phyloP scores from a whole-genome alignment of 2,329 filamentous ascomycete genomes.

The Dactylellina sp. region DNA sequence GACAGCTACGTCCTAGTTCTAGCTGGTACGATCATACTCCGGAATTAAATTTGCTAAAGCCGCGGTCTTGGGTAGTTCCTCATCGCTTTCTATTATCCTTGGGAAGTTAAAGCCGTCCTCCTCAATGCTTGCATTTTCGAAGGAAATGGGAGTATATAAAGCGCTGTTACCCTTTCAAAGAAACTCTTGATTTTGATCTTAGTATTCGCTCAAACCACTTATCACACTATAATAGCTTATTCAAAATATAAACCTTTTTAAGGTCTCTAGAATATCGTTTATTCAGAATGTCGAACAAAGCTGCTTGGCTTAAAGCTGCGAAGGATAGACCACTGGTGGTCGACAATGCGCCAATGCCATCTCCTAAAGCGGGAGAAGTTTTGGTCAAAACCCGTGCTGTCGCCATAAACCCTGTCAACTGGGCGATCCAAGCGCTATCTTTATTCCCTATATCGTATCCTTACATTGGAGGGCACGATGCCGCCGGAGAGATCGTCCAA shows the following conservation, averaged over 20 bases:
- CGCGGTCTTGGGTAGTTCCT: too few species aligned
- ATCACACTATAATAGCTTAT: too few species aligned
- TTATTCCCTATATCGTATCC: slow-evolving; percentile 62
- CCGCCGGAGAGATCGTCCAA: slow-evolving; percentile 69
- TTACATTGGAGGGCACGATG: slow-evolving; percentile 68
- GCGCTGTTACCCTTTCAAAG: too few species aligned
- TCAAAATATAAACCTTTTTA: not conserved
- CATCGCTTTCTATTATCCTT: too few species aligned
- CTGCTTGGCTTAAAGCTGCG: slow-evolving; percentile 59
- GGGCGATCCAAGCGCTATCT: slow-evolving; percentile 61
- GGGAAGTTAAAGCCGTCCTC: too few species aligned
- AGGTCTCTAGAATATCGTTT: not conserved
- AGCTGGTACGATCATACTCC: too few species aligned
- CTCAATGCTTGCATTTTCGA: too few species aligned
- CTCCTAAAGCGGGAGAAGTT: slow-evolving; percentile 58
- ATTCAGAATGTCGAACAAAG: slow-evolving; percentile 60
- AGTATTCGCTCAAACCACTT: too few species aligned
- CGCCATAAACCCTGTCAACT: slow-evolving; percentile 63
- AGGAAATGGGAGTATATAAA: too few species aligned
- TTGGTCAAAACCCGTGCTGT: slow-evolving; percentile 62
- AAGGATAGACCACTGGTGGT: slow-evolving; percentile 57
- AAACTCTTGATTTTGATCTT: too few species aligned
- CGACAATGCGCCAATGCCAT: slow-evolving; percentile 59
- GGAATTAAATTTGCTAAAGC: too few species aligned
- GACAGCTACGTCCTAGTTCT: too few species aligned